Conservation (phyloP, 805 yeast species). For the Starmerella vitae region DNA sequence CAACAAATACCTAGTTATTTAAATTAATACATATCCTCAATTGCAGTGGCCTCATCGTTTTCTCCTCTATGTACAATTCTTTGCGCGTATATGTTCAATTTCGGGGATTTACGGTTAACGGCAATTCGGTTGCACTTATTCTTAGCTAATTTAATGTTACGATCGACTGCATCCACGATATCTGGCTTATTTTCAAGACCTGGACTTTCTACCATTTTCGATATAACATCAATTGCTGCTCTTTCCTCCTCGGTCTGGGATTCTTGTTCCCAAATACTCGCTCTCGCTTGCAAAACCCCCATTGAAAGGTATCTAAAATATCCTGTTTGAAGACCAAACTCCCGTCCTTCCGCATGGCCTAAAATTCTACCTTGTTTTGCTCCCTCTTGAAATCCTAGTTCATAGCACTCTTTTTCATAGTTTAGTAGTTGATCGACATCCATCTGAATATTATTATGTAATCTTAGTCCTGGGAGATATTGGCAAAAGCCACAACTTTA, state of each 20-base stretch:
- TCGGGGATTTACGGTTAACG: constrained; percentile 21
- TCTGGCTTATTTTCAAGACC: constrained; percentile 37
- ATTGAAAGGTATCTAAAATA: constrained; percentile 37
- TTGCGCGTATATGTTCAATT: constrained; percentile 28
- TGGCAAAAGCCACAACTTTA: background rate
- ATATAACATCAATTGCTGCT: constrained; percentile 19
- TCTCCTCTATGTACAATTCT: constrained; percentile 24
- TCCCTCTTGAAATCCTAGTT: constrained; percentile 64
- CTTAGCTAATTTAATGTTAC: constrained; percentile 38
- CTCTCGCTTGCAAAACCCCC: constrained; percentile 51
- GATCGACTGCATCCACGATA: constrained; percentile 45
- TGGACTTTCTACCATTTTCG: constrained; percentile 25
- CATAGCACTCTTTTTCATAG: constrained; percentile 31
- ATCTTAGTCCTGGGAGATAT: no score
- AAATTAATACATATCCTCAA: constrained; percentile 25
- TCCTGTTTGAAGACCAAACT: constrained; percentile 48
- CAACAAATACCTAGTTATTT: constrained; percentile 48
- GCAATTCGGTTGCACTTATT: constrained; percentile 48
- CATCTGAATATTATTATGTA: constrained; percentile 8
- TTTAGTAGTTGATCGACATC: constrained; percentile 17
- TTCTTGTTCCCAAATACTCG: constrained; percentile 26
- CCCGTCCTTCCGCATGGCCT: constrained; percentile 64
- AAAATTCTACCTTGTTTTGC: constrained; percentile 42
- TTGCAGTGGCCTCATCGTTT: constrained; percentile 23
- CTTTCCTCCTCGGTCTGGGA: constrained; percentile 9